phyloP scores from a whole-genome alignment of 73 alveolate species.

The Paramecium octaurelia region DNA sequence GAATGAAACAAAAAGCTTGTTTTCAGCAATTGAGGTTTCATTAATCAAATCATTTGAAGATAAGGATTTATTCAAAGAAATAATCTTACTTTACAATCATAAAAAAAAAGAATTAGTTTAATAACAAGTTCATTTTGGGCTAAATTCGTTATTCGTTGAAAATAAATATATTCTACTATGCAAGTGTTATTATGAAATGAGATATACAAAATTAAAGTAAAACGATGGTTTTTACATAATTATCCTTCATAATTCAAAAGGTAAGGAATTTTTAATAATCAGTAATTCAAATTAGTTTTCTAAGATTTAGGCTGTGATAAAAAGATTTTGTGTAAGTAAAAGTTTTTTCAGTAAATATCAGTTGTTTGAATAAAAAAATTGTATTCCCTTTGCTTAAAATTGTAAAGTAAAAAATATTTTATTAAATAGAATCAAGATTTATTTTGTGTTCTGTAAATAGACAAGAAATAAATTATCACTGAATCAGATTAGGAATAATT shows the following conservation, averaged over 20 bases:
- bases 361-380: not conserved
- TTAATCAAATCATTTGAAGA: not conserved
- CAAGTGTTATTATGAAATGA: not conserved
- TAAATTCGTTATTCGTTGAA: not conserved
- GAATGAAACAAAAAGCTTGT: not conserved
- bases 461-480: not conserved
- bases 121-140: not conserved
- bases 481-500: not conserved
- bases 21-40: not conserved
- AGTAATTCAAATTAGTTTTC: not conserved
- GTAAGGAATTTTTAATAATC: not conserved
- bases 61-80: not conserved
- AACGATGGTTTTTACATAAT: not conserved
- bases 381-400: not conserved
- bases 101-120: not conserved
- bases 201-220: not conserved
- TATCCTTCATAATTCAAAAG: not conserved
- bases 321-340: not conserved
- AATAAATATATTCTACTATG: not conserved
- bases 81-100: not conserved
- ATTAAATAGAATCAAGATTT: not conserved
- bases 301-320: not conserved
- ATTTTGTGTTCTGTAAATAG: not conserved
- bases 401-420: not conserved
- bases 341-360: not conserved